Evolutionary conservation across 257 asterid species (phyloP).

Genomic region (Ilex asprella): DNA sequence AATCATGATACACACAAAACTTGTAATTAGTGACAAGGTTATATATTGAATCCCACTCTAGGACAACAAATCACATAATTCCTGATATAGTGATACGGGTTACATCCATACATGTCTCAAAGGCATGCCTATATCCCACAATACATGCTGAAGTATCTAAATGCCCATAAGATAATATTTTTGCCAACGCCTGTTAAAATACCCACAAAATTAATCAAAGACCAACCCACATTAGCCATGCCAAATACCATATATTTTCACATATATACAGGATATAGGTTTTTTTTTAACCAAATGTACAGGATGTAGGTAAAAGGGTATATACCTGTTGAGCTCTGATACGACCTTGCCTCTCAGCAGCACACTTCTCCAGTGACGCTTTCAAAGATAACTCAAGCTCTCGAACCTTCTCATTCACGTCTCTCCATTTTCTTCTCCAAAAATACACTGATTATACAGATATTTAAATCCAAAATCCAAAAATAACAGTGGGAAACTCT

Average conservation of each 20-base stretch:
- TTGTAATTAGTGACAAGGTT: too few species aligned
- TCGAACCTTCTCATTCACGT: constrained; percentile 31
- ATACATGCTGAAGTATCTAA: too few species aligned
- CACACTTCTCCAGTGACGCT: constrained; percentile 53
- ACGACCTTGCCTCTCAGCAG: constrained; percentile 90
- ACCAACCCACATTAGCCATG: not conserved
- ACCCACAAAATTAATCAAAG: too few species aligned
- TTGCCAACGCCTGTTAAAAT: not conserved
- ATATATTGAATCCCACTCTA: too few species aligned
- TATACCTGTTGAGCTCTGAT: constrained; percentile 82
- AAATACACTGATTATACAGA: constrained; percentile 31
- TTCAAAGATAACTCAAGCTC: constrained; percentile 57
- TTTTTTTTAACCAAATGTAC: not conserved
- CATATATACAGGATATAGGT: not conserved
- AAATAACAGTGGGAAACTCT: too few species aligned
- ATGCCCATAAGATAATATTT: not conserved
- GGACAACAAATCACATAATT: too few species aligned
- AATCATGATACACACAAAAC: too few species aligned
- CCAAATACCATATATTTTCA: too few species aligned
- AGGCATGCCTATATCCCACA: too few species aligned
- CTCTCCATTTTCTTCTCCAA: constrained; percentile 49
- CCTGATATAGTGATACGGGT: too few species aligned
- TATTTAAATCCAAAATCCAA: not conserved
- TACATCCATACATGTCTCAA: too few species aligned
- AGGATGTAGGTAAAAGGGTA: not conserved